These are phyloP conservation scores for Stenogyne calaminthoides DNA, from an alignment of 305 asterid genomes.

Conservation along the genomic window DNA sequence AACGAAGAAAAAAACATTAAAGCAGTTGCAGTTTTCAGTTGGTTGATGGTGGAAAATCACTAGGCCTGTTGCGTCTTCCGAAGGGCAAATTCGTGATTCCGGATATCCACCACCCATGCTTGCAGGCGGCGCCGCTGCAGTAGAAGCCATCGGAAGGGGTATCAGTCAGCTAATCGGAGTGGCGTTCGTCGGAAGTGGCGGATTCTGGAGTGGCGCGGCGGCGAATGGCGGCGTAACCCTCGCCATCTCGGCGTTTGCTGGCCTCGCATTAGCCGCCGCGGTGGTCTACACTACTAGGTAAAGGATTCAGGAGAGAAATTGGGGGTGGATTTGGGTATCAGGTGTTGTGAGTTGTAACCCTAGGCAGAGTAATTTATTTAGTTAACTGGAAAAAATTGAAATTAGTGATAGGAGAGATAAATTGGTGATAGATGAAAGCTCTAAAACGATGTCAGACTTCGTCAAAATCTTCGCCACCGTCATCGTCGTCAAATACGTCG, in stretches of 20 bases:
- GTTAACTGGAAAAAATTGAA: conserved; percentile 13
- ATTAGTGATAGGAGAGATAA: conserved; percentile 28
- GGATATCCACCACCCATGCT: conserved; percentile 43
- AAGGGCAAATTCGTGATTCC: conserved; percentile 46
- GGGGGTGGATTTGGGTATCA: conserved; percentile 6
- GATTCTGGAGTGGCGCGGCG: conserved; percentile 49
- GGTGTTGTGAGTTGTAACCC: conserved; percentile 56
- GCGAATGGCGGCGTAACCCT: conserved; percentile 51
- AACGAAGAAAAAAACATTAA: conserved; percentile 25
- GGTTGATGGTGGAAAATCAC: conserved; percentile 67
- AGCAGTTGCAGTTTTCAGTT: conserved; percentile 53
- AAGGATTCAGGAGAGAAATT: conserved; percentile 12
- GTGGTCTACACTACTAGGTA: conserved; percentile 70
- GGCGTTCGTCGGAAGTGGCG: conserved; percentile 38
- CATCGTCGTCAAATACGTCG: conserved; percentile 65
- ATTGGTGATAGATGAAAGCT: conserved; percentile 80
- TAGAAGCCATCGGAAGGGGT: conserved; percentile 41
- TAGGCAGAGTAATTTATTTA: conserved; percentile 48
- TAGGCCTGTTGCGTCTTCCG: conserved; percentile 39
- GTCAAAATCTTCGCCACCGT: conserved; percentile 70
- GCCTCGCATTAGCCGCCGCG: conserved; percentile 78
- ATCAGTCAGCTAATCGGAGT: conserved; percentile 42
- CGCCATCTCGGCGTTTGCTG: conserved; percentile 83
- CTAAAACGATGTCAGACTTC: conserved; percentile 90
- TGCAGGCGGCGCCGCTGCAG: conserved; percentile 41